These are phyloP conservation scores for Kazachstania bromeliacearum DNA, from an alignment of 805 yeast genomes.

Conservation along the genomic window DNA sequence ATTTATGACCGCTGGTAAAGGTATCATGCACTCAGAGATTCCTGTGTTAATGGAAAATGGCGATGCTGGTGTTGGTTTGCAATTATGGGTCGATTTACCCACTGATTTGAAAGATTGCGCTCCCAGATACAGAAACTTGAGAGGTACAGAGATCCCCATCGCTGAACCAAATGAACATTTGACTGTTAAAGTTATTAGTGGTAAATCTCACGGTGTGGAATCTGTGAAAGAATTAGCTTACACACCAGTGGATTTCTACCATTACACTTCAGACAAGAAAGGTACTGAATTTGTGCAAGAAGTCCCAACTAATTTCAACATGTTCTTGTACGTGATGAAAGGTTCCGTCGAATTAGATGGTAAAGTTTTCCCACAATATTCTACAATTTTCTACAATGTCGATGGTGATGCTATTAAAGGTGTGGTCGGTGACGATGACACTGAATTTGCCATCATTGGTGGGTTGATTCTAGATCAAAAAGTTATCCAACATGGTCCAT, in stretches of 20 bases:
- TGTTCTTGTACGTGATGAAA: conserved; percentile 55
- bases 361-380: conserved; percentile 35
- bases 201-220: conserved; percentile 65
- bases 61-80: conserved; percentile 58
- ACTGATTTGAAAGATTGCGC: conserved; percentile 47
- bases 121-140: conserved; percentile 74
- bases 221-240: conserved; percentile 68
- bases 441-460: conserved; percentile 66
- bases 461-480: conserved; percentile 68
- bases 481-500: conserved; percentile 83
- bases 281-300: conserved; percentile 49
- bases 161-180: conserved; percentile 55
- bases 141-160: conserved; percentile 59
- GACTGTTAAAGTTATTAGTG: conserved; percentile 57
- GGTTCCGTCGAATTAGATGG: conserved; percentile 48
- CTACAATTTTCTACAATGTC: conserved; percentile 53
- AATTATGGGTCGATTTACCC: conserved; percentile 83
- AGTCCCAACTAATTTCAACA: conserved; percentile 52
- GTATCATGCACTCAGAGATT: conserved; percentile 80
- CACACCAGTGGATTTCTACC: conserved; percentile 71
- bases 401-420: conserved; percentile 61
- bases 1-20: conserved; percentile 90
- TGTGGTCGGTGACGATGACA: conserved; percentile 34
- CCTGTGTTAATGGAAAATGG: conserved; percentile 48
- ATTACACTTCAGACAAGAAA: conserved; percentile 54